Percentiles rank a stretch among this genome's conserved stretches.
Conservation (phyloP, 306 rosid genomes). For the Lotus japonicus region DNA sequence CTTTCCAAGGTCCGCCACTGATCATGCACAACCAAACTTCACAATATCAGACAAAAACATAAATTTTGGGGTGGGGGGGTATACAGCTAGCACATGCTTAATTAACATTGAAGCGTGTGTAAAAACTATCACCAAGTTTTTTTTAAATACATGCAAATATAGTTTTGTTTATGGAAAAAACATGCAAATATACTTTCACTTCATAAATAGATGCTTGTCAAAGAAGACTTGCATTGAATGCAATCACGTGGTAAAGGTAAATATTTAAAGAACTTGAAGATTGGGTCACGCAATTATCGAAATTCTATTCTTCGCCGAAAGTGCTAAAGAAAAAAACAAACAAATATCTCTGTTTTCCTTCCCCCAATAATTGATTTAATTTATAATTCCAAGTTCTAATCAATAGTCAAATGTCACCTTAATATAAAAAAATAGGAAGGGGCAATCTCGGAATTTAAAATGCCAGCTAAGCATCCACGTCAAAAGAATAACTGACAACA, state of each 20-base stretch:
- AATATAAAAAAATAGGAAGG: neutral
- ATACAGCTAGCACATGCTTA: no score
- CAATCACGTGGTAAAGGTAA: constrained; percentile 9
- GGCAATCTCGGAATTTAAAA: neutral
- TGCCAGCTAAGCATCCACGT: constrained; percentile 41
- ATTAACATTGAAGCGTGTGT: no score
- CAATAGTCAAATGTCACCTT: neutral
- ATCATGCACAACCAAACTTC: no score
- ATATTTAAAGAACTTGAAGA: neutral
- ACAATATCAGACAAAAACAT: no score
- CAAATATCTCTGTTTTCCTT: constrained; percentile 14
- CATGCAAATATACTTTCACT: no score
- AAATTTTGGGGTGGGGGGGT: no score
- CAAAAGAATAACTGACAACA: constrained; percentile 24
- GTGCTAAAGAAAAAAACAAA: constrained; percentile 10
- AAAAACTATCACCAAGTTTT: no score
- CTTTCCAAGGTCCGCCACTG: no score
- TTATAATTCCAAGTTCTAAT: constrained; percentile 11
- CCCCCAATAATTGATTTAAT: neutral
- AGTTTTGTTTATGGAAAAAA: no score
- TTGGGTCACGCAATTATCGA: neutral
- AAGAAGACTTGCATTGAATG: neutral
- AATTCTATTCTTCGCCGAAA: constrained; percentile 1
- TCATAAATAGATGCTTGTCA: no score
- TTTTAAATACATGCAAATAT: no score